A percentile compares a stretch with the other conserved stretches of the same genome.
Conservation (phyloP, 371 early-diverging fungal species). For the Apophysomyces ossiformis region DNA sequence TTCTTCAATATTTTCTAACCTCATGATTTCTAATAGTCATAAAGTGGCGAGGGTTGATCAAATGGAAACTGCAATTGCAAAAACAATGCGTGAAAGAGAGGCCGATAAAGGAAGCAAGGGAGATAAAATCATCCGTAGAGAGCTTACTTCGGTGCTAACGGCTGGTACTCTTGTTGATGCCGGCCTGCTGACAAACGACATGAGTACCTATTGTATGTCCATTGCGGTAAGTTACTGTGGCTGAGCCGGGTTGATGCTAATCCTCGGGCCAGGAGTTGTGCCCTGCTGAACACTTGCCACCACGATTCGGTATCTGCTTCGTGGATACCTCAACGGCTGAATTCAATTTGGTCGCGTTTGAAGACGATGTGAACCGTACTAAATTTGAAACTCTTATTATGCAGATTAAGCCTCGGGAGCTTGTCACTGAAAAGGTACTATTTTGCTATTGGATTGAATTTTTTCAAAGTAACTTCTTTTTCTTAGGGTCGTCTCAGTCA, state of each 20-base stretch:
- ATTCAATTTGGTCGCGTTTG: slow-evolving; percentile 79
- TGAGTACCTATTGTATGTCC: slow-evolving; percentile 93
- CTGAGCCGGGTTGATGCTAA: slow-evolving; percentile 10
- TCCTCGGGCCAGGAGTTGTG: slow-evolving; percentile 36
- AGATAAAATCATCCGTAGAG: slow-evolving; percentile 94
- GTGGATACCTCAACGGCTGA: slow-evolving; percentile 96
- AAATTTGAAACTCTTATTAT: slow-evolving; percentile 91
- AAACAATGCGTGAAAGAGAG: slow-evolving; percentile 89
- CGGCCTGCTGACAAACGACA: slow-evolving; percentile 83
- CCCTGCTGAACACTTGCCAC: slow-evolving; percentile 37
- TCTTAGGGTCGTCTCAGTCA: slow-evolving; percentile 62
- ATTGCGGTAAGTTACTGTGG: slow-evolving; percentile 66
- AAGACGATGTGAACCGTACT: slow-evolving; percentile 88
- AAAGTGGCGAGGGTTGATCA: slow-evolving; percentile 99
- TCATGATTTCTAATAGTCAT: slow-evolving; percentile 30
- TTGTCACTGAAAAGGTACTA: slow-evolving; percentile 77
- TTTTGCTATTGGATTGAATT: background rate
- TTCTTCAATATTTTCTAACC: background rate
- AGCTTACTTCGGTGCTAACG: slow-evolving; percentile 94
- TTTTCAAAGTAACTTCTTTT: background rate
- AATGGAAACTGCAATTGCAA: slow-evolving; percentile 95
- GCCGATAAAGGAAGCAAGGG: slow-evolving; percentile 48
- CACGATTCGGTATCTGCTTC: slow-evolving; percentile 83
- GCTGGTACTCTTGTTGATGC: slow-evolving; percentile 95
- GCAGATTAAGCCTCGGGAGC: slow-evolving; percentile 90